Conservation (phyloP, 140 eudicot genomes). For the Senecio squalidus region DNA sequence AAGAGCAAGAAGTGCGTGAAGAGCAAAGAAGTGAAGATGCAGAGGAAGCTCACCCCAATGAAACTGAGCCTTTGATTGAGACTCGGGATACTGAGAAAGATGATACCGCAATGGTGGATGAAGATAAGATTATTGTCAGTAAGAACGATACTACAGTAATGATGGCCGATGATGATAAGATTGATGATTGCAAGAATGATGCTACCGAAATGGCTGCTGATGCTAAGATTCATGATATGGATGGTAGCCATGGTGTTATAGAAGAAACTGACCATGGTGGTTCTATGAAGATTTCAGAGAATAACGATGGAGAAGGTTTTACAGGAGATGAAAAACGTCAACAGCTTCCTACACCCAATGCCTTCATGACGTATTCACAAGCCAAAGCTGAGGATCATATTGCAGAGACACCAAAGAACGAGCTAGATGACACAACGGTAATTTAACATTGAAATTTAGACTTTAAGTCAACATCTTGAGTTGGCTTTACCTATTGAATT, state of each 20-base stretch:
- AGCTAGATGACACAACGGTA: conserved; percentile 37
- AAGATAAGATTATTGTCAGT: not conserved
- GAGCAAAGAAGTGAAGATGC: too few relatives aligned
- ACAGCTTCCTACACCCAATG: conserved; percentile 29
- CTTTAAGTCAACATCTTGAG: conserved; percentile 4
- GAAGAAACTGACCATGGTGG: conserved; percentile 20
- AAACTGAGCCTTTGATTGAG: conserved; percentile 19
- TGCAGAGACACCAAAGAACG: conserved; percentile 31
- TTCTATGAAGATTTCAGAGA: conserved; percentile 20
- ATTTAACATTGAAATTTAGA: conserved; percentile 2
- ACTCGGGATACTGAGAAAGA: conserved; percentile 20
- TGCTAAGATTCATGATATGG: conserved; percentile 12
- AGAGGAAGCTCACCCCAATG: conserved; percentile 21
- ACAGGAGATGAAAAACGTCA: conserved; percentile 26
- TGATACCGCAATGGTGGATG: conserved; percentile 5
- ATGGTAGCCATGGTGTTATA: conserved; percentile 17
- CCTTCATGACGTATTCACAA: conserved; percentile 27
- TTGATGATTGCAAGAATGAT: conserved; percentile 11
- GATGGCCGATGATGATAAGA: conserved; percentile 18
- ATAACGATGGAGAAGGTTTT: conserved; percentile 22
- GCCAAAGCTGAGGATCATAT: conserved; percentile 26
- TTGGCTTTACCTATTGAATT: not conserved
- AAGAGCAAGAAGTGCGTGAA: not conserved
- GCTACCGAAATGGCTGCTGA: conserved; percentile 20
- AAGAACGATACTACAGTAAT: conserved; percentile 6